phyloP scores from a whole-genome alignment of 1,139 yeast species.

The Trichomonascaceae sp. region DNA sequence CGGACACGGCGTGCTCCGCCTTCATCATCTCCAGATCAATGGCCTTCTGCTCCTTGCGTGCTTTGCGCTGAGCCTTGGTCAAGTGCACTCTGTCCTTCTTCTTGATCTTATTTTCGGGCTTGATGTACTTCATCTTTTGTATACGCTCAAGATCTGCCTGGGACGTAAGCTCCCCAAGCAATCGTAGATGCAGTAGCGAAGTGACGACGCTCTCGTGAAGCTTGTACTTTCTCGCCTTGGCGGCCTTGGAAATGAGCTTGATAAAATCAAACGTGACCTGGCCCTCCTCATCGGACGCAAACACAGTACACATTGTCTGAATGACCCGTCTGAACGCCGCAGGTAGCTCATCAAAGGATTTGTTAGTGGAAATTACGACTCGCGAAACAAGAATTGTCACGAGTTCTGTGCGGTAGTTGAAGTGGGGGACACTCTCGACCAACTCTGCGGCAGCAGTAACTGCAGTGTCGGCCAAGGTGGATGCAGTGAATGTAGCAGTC shows the following conservation, averaged over 20 bases:
- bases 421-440: constrained; percentile 53
- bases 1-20: constrained; percentile 80
- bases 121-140: constrained; percentile 26
- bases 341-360: constrained; percentile 17
- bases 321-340: constrained; percentile 46
- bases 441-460: constrained; percentile 73
- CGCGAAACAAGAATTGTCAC: constrained; percentile 48
- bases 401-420: constrained; percentile 68
- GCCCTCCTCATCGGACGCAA: constrained; percentile 65
- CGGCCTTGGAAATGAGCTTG: constrained; percentile 50
- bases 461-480: constrained; percentile 43
- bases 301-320: constrained; percentile 48
- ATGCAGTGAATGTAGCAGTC: constrained; percentile 25
- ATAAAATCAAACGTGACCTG: constrained; percentile 66
- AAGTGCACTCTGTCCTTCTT: constrained; percentile 84
- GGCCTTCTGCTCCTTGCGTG: constrained; percentile 69
- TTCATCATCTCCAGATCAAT: constrained; percentile 80
- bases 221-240: constrained; percentile 61
- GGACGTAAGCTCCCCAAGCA: constrained; percentile 54
- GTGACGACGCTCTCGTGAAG: constrained; percentile 78
- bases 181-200: constrained; percentile 55
- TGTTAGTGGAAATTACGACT: constrained; percentile 12
- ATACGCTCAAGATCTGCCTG: constrained; percentile 49
- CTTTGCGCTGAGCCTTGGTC: constrained; percentile 77
- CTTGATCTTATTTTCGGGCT: constrained; percentile 37